Conservation (phyloP, 805 yeast genomes). For the Candida takata region DNA sequence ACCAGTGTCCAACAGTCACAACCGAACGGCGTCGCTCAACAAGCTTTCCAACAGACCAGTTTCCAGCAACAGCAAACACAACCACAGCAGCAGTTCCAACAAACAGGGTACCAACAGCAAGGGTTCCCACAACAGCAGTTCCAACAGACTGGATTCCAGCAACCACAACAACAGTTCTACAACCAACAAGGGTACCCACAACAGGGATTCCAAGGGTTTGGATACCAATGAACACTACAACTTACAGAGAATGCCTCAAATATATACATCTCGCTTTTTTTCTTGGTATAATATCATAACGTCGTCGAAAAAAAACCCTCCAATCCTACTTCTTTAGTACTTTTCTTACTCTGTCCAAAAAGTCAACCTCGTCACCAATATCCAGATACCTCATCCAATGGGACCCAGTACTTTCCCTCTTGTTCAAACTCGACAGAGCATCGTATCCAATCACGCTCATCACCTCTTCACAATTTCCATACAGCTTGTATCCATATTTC, state of each 20-base stretch:
- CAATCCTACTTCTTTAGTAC: slow-evolving; percentile 25
- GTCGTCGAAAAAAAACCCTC: too few relatives aligned
- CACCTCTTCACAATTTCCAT: slow-evolving; percentile 44
- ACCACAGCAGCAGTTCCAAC: slow-evolving; percentile 3
- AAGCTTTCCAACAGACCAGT: slow-evolving; percentile 7
- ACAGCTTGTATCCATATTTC: slow-evolving; percentile 42
- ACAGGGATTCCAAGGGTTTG: slow-evolving; percentile 1
- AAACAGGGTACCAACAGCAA: not conserved
- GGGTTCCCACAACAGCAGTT: slow-evolving; percentile 6
- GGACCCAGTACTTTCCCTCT: too few relatives aligned
- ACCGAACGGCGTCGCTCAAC: slow-evolving; percentile 1
- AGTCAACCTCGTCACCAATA: slow-evolving; percentile 45
- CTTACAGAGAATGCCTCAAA: too few relatives aligned
- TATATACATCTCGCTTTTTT: too few relatives aligned
- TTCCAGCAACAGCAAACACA: slow-evolving; percentile 4
- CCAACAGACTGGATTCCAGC: slow-evolving; percentile 2
- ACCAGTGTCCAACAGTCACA: slow-evolving; percentile 29
- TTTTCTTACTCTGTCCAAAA: slow-evolving; percentile 35
- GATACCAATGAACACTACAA: not conserved
- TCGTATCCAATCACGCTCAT: slow-evolving; percentile 32
- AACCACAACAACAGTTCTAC: not conserved
- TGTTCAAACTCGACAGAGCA: slow-evolving; percentile 24
- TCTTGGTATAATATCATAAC: too few relatives aligned
- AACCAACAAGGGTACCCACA: not conserved
- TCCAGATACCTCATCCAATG: slow-evolving; percentile 33